Base-by-base conservation (phyloP, 306 rosid species). In the Prunus davidiana region DNA sequence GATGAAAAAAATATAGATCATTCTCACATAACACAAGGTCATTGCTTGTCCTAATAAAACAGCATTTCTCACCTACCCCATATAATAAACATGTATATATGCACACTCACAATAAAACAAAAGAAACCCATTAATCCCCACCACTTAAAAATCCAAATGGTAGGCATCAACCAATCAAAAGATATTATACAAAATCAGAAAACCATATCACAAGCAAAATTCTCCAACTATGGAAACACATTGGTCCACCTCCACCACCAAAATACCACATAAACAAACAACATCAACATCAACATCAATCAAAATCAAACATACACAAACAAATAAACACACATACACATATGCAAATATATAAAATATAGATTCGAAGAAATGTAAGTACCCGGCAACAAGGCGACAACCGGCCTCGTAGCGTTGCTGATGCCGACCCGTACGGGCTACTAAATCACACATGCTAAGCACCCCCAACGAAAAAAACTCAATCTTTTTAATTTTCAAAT, bases 381-480 rank as follows among this genome's bases (percentile, higher is more conserved):
- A 91, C 97, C 97, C 97, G n/a, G 97, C 87, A 63, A 91, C 90
- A 81, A 91, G 97, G 77, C 97, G 97, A 83, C 77, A 87, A 49
- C 97, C 97, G 45, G 78, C 74, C 84, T 91, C 92, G 85, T 91
- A 91, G 10, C 92, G 90, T 78, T 91, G 97, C 69, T 86, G 97
- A 73, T 81, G 92, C 78, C 97, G 93, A 78, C 97, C 97, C 84
- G 97, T 91, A 63, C 97, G 97, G 76, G 97, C 97, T 81, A 91
- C 97, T 82, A 91, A 80, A 71, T 82, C 92, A 84, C 91, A 87
- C 97, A 91, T 91, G 54, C 57, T 86, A 81, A 67, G 72, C 51
- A 38, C 43, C 11, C 41, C 49, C 50, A 19, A 61, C 16, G 20
- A 20, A 73, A 12, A 63, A 56, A 52, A 71, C 47, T 70, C 32